A percentile compares a stretch with the other conserved stretches of the same genome.
Evolutionary conservation across 1,284 basidiomycete species (phyloP).

Genomic region (Leccinum griseonigrum): DNA sequence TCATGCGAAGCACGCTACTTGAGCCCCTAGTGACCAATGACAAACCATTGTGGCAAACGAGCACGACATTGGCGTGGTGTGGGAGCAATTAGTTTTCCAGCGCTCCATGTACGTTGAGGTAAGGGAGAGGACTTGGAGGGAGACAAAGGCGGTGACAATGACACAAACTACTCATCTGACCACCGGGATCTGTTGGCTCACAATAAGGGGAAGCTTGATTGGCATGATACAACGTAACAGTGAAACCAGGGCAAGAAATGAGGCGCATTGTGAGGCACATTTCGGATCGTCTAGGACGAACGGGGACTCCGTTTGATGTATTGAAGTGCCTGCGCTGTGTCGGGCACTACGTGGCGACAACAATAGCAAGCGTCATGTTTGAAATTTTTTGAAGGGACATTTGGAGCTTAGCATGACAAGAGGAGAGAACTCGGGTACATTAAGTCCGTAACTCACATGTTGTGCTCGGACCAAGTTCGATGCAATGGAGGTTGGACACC

Average conservation of each 20-base stretch:
- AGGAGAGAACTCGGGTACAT: constrained; percentile 21
- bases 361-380: constrained; percentile 7
- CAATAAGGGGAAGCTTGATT: constrained; percentile 4
- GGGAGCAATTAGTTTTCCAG: constrained; percentile 19
- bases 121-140: background rate
- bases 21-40: constrained; percentile 16
- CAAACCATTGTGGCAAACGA: constrained; percentile 12
- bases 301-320: background rate
- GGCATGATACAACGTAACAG: constrained; percentile 1
- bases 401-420: constrained; percentile 12
- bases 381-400: background rate
- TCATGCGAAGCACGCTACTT: constrained; percentile 22
- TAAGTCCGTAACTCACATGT: constrained; percentile 7
- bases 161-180: background rate
- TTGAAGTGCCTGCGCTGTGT: constrained; percentile 8
- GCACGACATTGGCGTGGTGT: constrained; percentile 24
- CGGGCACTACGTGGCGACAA: constrained; percentile 9
- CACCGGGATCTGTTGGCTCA: constrained; percentile 1
- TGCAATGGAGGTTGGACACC: constrained; percentile 5
- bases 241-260: constrained; percentile 13
- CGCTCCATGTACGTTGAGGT: constrained; percentile 4
- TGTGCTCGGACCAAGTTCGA: constrained; percentile 1
- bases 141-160: constrained; percentile 1
- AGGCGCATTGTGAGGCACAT: background rate
- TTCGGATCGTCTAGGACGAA: constrained; percentile 5